These are phyloP conservation scores for Striga hermonthica DNA, from an alignment of 305 asterid genomes.

Conservation along the genomic window DNA sequence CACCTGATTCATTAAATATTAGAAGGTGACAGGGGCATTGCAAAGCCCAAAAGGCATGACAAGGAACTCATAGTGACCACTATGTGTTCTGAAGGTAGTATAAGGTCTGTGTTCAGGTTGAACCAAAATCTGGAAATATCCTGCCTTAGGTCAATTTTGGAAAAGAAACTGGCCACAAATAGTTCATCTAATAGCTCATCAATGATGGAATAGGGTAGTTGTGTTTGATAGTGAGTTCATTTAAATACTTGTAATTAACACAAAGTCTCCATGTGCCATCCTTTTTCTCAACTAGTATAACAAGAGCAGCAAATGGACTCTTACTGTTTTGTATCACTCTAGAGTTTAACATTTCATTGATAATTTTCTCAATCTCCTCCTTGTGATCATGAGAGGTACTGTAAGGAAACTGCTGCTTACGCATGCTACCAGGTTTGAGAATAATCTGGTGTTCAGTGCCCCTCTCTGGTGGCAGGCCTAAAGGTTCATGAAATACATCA, in stretches of 20 bases:
- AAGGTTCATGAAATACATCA: too few relatives aligned
- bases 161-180: neutral
- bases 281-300: too few relatives aligned
- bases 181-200: neutral
- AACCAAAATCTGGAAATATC: neutral
- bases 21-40: neutral
- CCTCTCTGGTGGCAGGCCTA: neutral
- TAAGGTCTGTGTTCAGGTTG: neutral
- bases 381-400: neutral
- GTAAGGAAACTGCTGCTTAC: neutral
- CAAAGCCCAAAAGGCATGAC: too few relatives aligned
- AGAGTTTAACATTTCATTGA: neutral
- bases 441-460: neutral
- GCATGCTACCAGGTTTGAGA: neutral
- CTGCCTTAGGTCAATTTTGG: constrained; percentile 1
- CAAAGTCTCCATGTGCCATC: too few relatives aligned
- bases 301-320: too few relatives aligned
- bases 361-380: neutral
- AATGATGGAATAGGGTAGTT: neutral
- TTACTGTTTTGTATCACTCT: neutral
- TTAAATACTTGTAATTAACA: neutral
- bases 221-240: neutral
- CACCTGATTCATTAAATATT: neutral
- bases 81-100: neutral
- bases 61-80: too few relatives aligned